Percentiles rank a stretch among this genome's conserved stretches.
Evolutionary conservation across 2,329 filamentous ascomycete species (phyloP).

Genomic region (Phoma sp.): DNA sequence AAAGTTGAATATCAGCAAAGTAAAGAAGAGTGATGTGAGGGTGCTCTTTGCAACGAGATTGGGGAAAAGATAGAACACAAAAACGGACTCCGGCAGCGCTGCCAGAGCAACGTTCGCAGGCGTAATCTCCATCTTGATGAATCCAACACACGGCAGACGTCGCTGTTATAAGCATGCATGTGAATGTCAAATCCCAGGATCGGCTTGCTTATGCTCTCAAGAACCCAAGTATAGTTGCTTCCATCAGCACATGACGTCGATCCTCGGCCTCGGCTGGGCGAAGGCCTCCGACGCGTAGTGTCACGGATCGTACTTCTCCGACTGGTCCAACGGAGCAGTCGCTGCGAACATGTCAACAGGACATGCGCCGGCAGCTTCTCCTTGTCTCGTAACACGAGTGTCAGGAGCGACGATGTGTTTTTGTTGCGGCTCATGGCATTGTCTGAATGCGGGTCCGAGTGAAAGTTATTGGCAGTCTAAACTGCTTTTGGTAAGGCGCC

Average conservation of each 20-base stretch:
- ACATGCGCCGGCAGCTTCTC: not conserved
- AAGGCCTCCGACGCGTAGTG: not conserved
- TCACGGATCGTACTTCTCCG: not conserved
- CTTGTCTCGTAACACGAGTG: not conserved
- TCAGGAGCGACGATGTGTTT: not conserved
- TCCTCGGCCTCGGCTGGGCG: not conserved
- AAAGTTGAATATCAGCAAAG: conserved; percentile 27
- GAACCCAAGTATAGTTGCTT: not conserved
- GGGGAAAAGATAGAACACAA: conserved; percentile 30
- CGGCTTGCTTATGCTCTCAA: not conserved
- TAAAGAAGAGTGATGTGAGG: conserved; percentile 24
- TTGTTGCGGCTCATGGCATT: not conserved
- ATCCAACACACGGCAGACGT: not conserved
- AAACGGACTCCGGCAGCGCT: conserved; percentile 27
- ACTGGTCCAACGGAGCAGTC: not conserved
- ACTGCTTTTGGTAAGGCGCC: not conserved
- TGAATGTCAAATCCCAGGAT: not conserved
- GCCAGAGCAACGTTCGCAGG: conserved; percentile 21
- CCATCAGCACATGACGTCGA: not conserved
- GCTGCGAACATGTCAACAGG: not conserved
- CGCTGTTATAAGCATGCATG: not conserved
- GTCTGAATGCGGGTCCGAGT: not conserved
- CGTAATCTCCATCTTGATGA: conserved; percentile 25
- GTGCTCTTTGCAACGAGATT: conserved; percentile 19
- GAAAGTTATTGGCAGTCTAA: not conserved